Evolutionary conservation across 2,329 filamentous ascomycete genomes (phyloP), one percentile per base, ranked within the genome.

Genomic region (Aureobasidium sp.): DNA sequence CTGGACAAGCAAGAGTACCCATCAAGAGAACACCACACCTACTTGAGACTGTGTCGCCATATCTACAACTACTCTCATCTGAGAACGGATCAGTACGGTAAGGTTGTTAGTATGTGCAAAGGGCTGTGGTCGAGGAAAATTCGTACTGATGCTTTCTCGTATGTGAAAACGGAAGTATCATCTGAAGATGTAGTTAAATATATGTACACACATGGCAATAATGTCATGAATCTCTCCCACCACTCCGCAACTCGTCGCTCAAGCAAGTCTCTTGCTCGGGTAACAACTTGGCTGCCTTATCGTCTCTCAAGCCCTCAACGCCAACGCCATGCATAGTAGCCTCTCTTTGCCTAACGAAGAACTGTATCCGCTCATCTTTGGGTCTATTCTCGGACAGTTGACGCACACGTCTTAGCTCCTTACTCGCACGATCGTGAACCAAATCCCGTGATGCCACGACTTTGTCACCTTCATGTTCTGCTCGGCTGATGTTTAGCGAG

Each of bases 291-390:
- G 75, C 73, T 52, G 77, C 76, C 57, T 73, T 74, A 61, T 79
- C 79, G 41, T 81, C 78, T 54, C 74, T 69, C 21, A 76, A 68
- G 15, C 73, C 71, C 45, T 78, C 76, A 32, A 74, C 70, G 41
- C 78, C 76, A 36, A 63, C 65, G 36, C 65, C 67, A n/a, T 74
- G 72, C 75, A 77, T 73, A 10, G 68, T 71, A 5, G 82, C 82
- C 69, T 94, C 88, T 66, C 90, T 81, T 63, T 89, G 84, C 68
- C 85, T 84, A 62, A 97, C 66, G 69, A 97, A 97, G 60, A 78
- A 85, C 66, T 90, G 83, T 41, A 97, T 86, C 57, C 91, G 81
- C 69, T 79, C 76, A 44, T 79, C 73, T 58, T 74, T 73, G 9
- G 63, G 75, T 68, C 70, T 76, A 55, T 80, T 78, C 64, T 80